Conservation (phyloP, 768 basidiomycete genomes). For the Lyophyllum decastes region DNA sequence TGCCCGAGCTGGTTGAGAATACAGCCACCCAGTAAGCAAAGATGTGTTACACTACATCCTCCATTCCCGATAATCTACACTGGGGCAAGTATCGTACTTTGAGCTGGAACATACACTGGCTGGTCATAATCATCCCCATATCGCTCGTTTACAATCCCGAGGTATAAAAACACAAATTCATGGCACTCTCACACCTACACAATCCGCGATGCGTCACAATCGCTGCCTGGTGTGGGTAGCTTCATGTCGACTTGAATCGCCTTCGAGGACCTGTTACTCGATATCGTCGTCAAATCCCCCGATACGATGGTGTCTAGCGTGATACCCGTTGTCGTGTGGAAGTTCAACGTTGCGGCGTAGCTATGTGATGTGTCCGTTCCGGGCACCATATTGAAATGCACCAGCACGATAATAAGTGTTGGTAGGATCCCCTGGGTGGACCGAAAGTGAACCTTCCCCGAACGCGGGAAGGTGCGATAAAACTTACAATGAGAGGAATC, state of each 20-base stretch:
- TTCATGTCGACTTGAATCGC: neutral
- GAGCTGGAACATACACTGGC: neutral
- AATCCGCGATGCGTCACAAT: neutral
- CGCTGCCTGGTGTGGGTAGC: neutral
- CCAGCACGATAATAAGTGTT: conserved; percentile 8
- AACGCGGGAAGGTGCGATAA: neutral
- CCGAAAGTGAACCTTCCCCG: neutral
- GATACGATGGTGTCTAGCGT: neutral
- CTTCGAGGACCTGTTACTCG: neutral
- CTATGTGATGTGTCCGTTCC: neutral
- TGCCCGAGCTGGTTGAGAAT: too few relatives aligned
- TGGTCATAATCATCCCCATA: neutral
- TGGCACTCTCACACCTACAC: neutral
- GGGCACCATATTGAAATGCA: conserved; percentile 13
- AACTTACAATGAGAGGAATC: conserved; percentile 9
- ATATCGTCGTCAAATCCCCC: neutral
- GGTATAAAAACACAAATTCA: neutral
- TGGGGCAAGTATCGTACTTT: too few relatives aligned
- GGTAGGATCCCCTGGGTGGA: conserved; percentile 7
- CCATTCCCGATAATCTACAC: neutral
- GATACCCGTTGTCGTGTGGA: neutral
- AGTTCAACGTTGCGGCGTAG: neutral
- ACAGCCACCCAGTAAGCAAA: too few relatives aligned
- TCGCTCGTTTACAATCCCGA: neutral
- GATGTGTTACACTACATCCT: neutral